phyloP scores from a whole-genome alignment of 2,329 filamentous ascomycete genomes.

The Talaromyces atroroseus region DNA sequence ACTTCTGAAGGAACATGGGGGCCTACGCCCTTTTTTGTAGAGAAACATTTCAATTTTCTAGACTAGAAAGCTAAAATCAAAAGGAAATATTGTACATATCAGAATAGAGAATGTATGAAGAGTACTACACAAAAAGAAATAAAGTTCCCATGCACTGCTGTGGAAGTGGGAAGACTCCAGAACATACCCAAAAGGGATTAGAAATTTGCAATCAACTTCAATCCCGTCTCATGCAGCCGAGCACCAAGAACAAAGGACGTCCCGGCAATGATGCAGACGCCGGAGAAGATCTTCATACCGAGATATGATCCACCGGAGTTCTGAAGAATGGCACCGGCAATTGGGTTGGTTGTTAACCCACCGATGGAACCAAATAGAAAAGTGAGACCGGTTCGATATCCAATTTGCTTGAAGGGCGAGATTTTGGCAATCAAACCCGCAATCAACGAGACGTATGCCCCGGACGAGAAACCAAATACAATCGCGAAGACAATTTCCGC shows the following conservation, averaged over 20 bases:
- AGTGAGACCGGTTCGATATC: slow-evolving; percentile 20
- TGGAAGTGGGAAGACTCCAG: too few relatives aligned
- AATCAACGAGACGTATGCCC: slow-evolving; percentile 57
- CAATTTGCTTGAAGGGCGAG: slow-evolving; percentile 30
- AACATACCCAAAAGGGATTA: neutral
- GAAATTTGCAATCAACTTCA: neutral
- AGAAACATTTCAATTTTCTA: too few relatives aligned
- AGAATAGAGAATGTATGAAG: too few relatives aligned
- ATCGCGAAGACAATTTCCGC: slow-evolving; percentile 58
- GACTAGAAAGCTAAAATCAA: too few relatives aligned
- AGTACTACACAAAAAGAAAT: too few relatives aligned
- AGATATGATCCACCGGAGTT: slow-evolving; percentile 23
- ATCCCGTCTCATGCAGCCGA: slow-evolving; percentile 18
- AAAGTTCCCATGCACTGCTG: too few relatives aligned
- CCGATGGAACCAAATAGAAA: slow-evolving; percentile 22
- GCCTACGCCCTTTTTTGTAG: too few relatives aligned
- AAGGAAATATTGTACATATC: too few relatives aligned
- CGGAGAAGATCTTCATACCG: slow-evolving; percentile 39
- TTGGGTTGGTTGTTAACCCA: slow-evolving; percentile 20
- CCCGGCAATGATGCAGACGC: slow-evolving; percentile 25
- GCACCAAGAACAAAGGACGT: slow-evolving; percentile 22
- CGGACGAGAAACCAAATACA: slow-evolving; percentile 63
- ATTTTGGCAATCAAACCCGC: slow-evolving; percentile 66
- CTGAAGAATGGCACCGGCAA: slow-evolving; percentile 20
- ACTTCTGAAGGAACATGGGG: too few relatives aligned